Percentiles rank a stretch among this genome's conserved stretches.
Evolutionary conservation across 1,139 yeast genomes (phyloP).

Genomic region (Candida sojae): DNA sequence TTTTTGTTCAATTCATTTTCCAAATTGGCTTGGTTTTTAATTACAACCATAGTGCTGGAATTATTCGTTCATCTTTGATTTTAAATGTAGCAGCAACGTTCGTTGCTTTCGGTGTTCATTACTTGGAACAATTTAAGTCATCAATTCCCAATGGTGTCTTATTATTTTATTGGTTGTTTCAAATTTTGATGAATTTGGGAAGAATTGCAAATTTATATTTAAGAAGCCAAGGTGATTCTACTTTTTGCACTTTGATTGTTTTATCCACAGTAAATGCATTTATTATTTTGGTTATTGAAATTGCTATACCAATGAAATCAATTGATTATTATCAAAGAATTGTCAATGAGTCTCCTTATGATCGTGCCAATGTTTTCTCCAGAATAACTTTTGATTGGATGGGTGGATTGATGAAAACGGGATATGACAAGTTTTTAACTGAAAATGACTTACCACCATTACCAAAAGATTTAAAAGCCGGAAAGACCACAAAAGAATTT

Average conservation of each 20-base stretch:
- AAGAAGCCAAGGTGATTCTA: constrained; percentile 39
- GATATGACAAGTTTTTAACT: constrained; percentile 70
- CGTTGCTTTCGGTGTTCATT: constrained; percentile 61
- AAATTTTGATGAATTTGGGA: constrained; percentile 40
- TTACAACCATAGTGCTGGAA: constrained; percentile 27
- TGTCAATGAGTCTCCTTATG: constrained; percentile 59
- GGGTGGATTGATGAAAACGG: constrained; percentile 85
- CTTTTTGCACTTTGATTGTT: constrained; percentile 44
- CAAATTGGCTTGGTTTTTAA: constrained; percentile 26
- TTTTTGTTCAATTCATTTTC: constrained; percentile 40
- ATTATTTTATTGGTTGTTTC: constrained; percentile 76
- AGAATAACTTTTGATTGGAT: constrained; percentile 87
- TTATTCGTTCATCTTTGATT: constrained; percentile 44
- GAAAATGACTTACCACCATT: constrained; percentile 81
- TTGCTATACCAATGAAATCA: constrained; percentile 45
- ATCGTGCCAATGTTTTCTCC: constrained; percentile 79
- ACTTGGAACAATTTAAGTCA: constrained; percentile 69
- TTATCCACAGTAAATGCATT: constrained; percentile 52
- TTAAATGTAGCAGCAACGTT: constrained; percentile 43
- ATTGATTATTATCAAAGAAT: constrained; percentile 39
- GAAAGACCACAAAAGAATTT: constrained; percentile 50
- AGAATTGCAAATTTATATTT: constrained; percentile 48
- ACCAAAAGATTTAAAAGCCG: constrained; percentile 65
- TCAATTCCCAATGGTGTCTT: constrained; percentile 68
- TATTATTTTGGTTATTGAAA: constrained; percentile 56